Evolutionary conservation across 2,329 filamentous ascomycete genomes (phyloP).

Genomic region (Cladophialophora immunda): DNA sequence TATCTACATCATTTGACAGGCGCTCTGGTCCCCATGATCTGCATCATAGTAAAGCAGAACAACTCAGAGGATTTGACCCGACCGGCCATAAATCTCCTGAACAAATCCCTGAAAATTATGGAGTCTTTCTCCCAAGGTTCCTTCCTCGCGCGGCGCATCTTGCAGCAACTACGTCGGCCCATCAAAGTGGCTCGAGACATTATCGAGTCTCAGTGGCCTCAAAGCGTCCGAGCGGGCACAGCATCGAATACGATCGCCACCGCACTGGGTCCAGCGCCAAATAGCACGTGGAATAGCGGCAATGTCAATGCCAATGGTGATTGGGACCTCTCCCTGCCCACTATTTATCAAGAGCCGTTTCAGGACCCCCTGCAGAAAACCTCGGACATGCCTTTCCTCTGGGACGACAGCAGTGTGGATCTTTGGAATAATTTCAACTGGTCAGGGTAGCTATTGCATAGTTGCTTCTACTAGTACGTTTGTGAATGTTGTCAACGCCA

Average conservation of each 20-base stretch:
- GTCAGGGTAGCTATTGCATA: neutral
- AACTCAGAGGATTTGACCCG: slow-evolving; percentile 5
- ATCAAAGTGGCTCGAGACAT: slow-evolving; percentile 12
- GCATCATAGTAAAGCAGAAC: slow-evolving; percentile 13
- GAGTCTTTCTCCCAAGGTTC: slow-evolving; percentile 3
- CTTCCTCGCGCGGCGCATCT: slow-evolving; percentile 4
- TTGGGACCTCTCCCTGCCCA: neutral
- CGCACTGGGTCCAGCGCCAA: neutral
- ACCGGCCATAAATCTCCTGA: slow-evolving; percentile 5
- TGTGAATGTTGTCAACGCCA: neutral
- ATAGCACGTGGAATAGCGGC: neutral
- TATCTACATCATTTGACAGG: slow-evolving; percentile 5
- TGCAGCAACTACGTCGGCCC: slow-evolving; percentile 1
- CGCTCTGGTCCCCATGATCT: slow-evolving; percentile 7
- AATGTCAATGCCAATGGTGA: neutral
- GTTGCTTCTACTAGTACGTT: neutral
- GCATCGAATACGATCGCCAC: neutral
- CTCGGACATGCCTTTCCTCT: neutral
- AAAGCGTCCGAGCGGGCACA: neutral
- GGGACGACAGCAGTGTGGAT: slow-evolving; percentile 5
- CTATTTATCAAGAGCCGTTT: neutral
- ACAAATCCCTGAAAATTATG: slow-evolving; percentile 14
- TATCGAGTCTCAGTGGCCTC: slow-evolving; percentile 6
- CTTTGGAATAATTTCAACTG: slow-evolving; percentile 9
- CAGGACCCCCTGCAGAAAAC: neutral